Evolutionary conservation across 768 basidiomycete species (phyloP).

Genomic region (Naematelia aurantialba): DNA sequence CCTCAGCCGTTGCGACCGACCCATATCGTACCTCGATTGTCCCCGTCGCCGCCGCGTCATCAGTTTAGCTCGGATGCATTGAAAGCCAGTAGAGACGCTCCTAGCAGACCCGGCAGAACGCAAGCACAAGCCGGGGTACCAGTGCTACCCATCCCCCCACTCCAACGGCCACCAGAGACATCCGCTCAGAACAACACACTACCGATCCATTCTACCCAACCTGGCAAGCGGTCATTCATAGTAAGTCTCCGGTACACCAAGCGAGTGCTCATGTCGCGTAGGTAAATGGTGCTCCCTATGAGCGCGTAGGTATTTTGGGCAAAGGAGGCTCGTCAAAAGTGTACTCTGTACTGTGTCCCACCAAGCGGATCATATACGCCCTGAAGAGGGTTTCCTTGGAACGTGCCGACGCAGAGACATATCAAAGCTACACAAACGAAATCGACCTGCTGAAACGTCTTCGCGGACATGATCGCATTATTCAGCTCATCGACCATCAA

Average conservation of each 20-base stretch:
- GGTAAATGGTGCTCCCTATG: conserved; percentile 80
- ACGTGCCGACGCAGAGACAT: conserved; percentile 80
- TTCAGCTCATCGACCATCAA: conserved; percentile 85
- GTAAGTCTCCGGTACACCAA: conserved; percentile 17
- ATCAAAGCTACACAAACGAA: conserved; percentile 93
- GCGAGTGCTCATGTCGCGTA: conserved; percentile 14
- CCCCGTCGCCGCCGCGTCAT: conserved; percentile 4
- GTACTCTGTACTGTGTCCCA: conserved; percentile 76
- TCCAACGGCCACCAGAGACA: conserved; percentile 9
- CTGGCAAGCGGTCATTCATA: conserved; percentile 34
- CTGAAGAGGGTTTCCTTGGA: conserved; percentile 90
- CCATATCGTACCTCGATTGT: not conserved
- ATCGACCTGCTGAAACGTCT: conserved; percentile 88
- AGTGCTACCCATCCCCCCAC: conserved; percentile 6
- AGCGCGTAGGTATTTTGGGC: conserved; percentile 81
- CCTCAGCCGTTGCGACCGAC: conserved; percentile 15
- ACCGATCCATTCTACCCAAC: not conserved
- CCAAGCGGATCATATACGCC: conserved; percentile 71
- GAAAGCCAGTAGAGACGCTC: not conserved
- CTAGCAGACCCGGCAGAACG: not conserved
- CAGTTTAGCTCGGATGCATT: conserved; percentile 9
- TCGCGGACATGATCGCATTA: conserved; percentile 88
- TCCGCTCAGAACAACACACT: not conserved
- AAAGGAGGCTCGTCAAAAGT: conserved; percentile 95
- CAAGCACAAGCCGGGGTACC: not conserved